These are phyloP conservation scores for Aspergillus wentii DNA, from an alignment of 495 filamentous ascomycete species.

Conservation along the genomic window DNA sequence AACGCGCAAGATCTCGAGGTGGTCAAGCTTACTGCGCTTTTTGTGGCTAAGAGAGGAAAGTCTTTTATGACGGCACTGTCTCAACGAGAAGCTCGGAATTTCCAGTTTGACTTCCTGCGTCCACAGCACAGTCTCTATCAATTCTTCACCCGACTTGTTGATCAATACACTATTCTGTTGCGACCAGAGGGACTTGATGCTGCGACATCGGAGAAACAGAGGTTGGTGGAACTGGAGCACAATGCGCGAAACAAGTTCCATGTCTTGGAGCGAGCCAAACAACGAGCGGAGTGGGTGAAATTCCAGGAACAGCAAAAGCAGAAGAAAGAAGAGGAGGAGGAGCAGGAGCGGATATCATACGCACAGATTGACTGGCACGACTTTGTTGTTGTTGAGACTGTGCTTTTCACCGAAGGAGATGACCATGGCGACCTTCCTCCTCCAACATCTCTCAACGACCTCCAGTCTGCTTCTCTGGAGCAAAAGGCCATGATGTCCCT, in stretches of 20 bases:
- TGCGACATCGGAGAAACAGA: slow-evolving; percentile 63
- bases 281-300: slow-evolving; percentile 81
- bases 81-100: slow-evolving; percentile 85
- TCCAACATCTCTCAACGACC: slow-evolving; percentile 80
- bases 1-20: slow-evolving; percentile 93
- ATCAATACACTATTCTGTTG: slow-evolving; percentile 87
- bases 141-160: slow-evolving; percentile 86
- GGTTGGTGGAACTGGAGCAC: slow-evolving; percentile 68
- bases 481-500: slow-evolving; percentile 89
- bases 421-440: slow-evolving; percentile 82
- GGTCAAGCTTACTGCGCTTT: slow-evolving; percentile 82
- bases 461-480: slow-evolving; percentile 90
- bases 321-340: slow-evolving; percentile 83
- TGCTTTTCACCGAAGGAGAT: slow-evolving; percentile 87
- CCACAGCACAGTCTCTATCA: slow-evolving; percentile 94
- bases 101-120: slow-evolving; percentile 93
- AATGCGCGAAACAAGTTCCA: slow-evolving; percentile 76
- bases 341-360: slow-evolving; percentile 79
- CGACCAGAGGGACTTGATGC: slow-evolving; percentile 60
- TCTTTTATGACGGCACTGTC: slow-evolving; percentile 83
- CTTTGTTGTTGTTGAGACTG: slow-evolving; percentile 92
- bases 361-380: slow-evolving; percentile 97
- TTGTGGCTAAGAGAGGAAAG: slow-evolving; percentile 85
- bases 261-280: slow-evolving; percentile 72
- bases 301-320: slow-evolving; percentile 81